phyloP scores from a whole-genome alignment of 2,329 filamentous ascomycete genomes.

The Cryphonectria carpinicola region DNA sequence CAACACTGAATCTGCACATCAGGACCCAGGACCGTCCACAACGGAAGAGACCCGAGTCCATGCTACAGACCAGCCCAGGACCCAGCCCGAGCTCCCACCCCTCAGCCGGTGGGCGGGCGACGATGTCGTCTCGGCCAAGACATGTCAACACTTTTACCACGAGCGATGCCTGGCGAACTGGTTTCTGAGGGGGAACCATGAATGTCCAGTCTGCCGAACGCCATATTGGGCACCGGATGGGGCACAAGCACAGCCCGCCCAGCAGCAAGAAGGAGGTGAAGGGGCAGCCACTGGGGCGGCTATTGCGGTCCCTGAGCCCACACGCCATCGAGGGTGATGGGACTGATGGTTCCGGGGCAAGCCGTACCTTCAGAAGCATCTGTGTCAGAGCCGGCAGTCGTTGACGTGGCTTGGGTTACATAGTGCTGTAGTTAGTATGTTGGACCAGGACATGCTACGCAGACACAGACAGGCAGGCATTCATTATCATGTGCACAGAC shows the following conservation, averaged over 20 bases:
- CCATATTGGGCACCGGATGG: slow-evolving; percentile 37
- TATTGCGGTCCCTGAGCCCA: background rate
- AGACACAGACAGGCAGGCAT: too few species aligned
- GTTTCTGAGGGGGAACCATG: slow-evolving; percentile 42
- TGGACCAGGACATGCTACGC: background rate
- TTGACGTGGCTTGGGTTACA: background rate
- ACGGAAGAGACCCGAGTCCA: background rate
- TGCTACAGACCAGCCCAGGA: background rate
- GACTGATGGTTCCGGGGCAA: background rate
- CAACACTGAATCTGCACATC: background rate
- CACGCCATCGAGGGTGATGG: background rate
- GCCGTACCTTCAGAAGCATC: too few species aligned
- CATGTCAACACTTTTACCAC: slow-evolving; percentile 46
- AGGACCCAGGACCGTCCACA: background rate
- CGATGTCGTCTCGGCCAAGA: slow-evolving; percentile 43
- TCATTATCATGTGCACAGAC: background rate
- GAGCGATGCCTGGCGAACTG: slow-evolving; percentile 44
- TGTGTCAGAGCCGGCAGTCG: background rate
- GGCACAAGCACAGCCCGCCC: background rate
- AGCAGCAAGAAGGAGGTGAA: background rate
- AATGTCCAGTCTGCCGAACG: slow-evolving; percentile 45
- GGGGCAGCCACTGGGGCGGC: background rate
- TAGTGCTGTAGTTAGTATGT: background rate
- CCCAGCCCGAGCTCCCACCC: background rate
- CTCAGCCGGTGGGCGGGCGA: slow-evolving; percentile 28